Conservation (phyloP, 164 flowering plant genomes). For the Litsea cubeba region DNA sequence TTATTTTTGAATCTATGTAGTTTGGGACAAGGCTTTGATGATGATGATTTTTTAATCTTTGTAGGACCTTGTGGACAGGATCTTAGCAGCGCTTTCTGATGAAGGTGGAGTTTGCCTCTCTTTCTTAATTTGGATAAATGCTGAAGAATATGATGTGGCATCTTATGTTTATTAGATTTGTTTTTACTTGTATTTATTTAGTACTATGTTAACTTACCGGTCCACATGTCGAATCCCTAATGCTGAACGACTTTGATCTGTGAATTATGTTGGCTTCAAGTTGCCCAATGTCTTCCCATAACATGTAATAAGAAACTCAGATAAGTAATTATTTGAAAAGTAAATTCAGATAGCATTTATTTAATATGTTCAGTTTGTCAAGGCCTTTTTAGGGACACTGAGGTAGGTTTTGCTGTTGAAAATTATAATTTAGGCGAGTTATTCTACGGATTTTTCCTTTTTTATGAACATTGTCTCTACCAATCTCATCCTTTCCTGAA, state of each 20-base stretch:
- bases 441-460: not conserved
- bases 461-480: too few species aligned
- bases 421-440: too few species aligned
- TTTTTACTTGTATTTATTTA: not conserved
- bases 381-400: too few species aligned
- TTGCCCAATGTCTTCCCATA: not conserved
- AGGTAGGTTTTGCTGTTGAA: not conserved
- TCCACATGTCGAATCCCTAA: not conserved
- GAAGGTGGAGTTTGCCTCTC: conserved; percentile 9
- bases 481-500: too few species aligned
- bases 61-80: conserved; percentile 46
- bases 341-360: not conserved
- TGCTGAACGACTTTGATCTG: not conserved
- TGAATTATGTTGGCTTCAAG: not conserved
- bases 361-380: not conserved
- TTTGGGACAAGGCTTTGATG: not conserved
- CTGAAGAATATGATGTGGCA: too few species aligned
- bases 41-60: not conserved
- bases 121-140: too few species aligned
- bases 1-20: not conserved
- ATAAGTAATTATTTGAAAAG: too few species aligned
- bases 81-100: conserved; percentile 34
- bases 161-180: not conserved
- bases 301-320: not conserved
- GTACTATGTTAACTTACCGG: not conserved